phyloP scores from a whole-genome alignment of 1,139 yeast species.

The Candida pseudoviswanathii region DNA sequence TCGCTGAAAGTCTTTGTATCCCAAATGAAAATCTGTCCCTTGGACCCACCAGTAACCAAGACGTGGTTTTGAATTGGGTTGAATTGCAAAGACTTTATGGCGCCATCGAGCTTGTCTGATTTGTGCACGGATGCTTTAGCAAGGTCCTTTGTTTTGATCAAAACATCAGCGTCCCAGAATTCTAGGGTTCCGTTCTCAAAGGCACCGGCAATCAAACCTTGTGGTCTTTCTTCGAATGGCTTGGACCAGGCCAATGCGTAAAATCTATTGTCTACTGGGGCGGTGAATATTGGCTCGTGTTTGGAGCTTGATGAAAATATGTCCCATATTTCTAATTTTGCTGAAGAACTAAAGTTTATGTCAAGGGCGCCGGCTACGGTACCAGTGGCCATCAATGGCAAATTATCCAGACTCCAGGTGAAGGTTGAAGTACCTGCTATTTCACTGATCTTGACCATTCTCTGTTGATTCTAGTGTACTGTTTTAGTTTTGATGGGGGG shows the following conservation, averaged over 20 bases:
- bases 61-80: slow-evolving; percentile 73
- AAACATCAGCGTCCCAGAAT: slow-evolving; percentile 65
- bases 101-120: slow-evolving; percentile 65
- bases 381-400: slow-evolving; percentile 84
- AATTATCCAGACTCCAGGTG: slow-evolving; percentile 85
- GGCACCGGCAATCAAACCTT: slow-evolving; percentile 82
- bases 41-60: slow-evolving; percentile 83
- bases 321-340: slow-evolving; percentile 79
- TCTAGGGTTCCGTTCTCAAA: slow-evolving; percentile 80
- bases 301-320: slow-evolving; percentile 50
- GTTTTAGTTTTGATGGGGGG: not conserved
- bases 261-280: slow-evolving; percentile 63
- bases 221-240: slow-evolving; percentile 54
- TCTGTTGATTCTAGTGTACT: slow-evolving; percentile 3
- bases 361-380: slow-evolving; percentile 95
- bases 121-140: slow-evolving; percentile 46
- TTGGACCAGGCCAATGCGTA: slow-evolving; percentile 87
- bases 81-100: slow-evolving; percentile 75
- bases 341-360: slow-evolving; percentile 77
- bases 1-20: slow-evolving; percentile 66
- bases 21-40: slow-evolving; percentile 90
- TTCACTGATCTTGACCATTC: slow-evolving; percentile 86
- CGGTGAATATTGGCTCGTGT: slow-evolving; percentile 51
- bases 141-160: slow-evolving; percentile 42
- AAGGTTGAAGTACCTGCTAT: slow-evolving; percentile 86